phyloP scores from a whole-genome alignment of 2,329 filamentous ascomycete species.

The Aspergillus novoparasiticus region DNA sequence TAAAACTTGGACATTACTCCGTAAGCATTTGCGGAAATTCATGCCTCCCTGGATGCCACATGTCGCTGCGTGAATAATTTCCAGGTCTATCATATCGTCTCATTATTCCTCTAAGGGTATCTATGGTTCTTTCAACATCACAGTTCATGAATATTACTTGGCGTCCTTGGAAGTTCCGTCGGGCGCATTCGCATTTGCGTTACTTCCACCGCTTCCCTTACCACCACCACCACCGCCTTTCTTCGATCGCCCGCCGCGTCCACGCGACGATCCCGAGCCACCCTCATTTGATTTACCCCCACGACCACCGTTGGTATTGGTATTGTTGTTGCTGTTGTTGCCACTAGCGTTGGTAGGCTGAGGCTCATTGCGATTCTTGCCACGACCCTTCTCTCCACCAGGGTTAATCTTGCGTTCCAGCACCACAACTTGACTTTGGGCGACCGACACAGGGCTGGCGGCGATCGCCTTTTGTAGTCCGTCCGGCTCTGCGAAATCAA shows the following conservation, averaged over 20 bases:
- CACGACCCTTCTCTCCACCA: conserved; percentile 34
- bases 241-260: conserved; percentile 22
- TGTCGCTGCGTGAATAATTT: too few species aligned
- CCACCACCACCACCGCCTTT: conserved; percentile 18
- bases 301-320: conserved; percentile 7
- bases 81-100: neutral
- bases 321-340: conserved; percentile 9
- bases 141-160: conserved; percentile 18
- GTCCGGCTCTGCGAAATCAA: conserved; percentile 78
- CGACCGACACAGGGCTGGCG: conserved; percentile 79
- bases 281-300: conserved; percentile 20
- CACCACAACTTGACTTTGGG: conserved; percentile 83
- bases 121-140: neutral
- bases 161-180: conserved; percentile 18
- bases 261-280: conserved; percentile 21
- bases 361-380: conserved; percentile 32
- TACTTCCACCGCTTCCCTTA: conserved; percentile 13
- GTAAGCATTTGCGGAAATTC: too few species aligned
- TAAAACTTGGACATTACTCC: too few species aligned
- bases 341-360: conserved; percentile 13
- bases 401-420: conserved; percentile 60
- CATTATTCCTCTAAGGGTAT: neutral
- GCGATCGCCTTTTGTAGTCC: conserved; percentile 76
- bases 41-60: too few species aligned
- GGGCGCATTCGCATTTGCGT: conserved; percentile 10